These are phyloP conservation scores for Pseudonitzschia multiseries DNA, from an alignment of 108 stramenopile species.

Conservation along the genomic window DNA sequence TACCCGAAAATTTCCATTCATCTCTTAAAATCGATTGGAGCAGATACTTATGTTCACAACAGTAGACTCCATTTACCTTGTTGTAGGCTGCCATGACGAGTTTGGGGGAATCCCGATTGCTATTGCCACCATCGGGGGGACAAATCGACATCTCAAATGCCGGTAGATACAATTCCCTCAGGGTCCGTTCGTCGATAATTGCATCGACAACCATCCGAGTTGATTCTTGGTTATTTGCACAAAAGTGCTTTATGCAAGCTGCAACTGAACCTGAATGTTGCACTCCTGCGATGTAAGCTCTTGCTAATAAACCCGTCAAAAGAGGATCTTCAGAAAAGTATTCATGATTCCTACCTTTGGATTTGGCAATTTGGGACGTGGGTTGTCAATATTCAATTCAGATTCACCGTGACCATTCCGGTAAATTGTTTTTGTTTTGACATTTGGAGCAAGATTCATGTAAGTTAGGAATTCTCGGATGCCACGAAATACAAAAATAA, in stretches of 20 bases:
- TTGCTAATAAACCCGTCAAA: slow-evolving; percentile 45
- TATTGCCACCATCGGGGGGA: background rate
- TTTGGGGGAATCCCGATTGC: slow-evolving; percentile 8
- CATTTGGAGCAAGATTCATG: too few species aligned
- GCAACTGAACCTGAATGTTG: slow-evolving; percentile 45
- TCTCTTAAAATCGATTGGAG: slow-evolving; percentile 40
- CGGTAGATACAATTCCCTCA: slow-evolving; percentile 63
- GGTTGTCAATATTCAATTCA: background rate
- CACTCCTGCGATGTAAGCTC: slow-evolving; percentile 47
- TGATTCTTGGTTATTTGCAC: slow-evolving; percentile 68
- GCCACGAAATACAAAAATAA: too few species aligned
- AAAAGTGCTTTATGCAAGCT: slow-evolving; percentile 70
- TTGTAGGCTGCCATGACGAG: slow-evolving; percentile 62
- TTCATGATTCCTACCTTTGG: slow-evolving; percentile 56
- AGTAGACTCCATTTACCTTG: slow-evolving; percentile 60
- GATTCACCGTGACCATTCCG: background rate
- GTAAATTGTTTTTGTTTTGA: background rate
- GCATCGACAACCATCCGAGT: slow-evolving; percentile 52
- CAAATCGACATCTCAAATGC: slow-evolving; percentile 49
- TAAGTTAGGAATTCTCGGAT: too few species aligned
- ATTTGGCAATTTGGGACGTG: background rate
- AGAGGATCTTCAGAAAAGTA: slow-evolving; percentile 76
- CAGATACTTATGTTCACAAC: slow-evolving; percentile 51
- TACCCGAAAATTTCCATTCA: slow-evolving; percentile 61
- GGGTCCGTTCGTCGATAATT: slow-evolving; percentile 60